Percentiles rank a stretch among this genome's conserved stretches.
Evolutionary conservation across 192 early-diverging fungal species (phyloP).

Genomic region (Dissophora globulifera): DNA sequence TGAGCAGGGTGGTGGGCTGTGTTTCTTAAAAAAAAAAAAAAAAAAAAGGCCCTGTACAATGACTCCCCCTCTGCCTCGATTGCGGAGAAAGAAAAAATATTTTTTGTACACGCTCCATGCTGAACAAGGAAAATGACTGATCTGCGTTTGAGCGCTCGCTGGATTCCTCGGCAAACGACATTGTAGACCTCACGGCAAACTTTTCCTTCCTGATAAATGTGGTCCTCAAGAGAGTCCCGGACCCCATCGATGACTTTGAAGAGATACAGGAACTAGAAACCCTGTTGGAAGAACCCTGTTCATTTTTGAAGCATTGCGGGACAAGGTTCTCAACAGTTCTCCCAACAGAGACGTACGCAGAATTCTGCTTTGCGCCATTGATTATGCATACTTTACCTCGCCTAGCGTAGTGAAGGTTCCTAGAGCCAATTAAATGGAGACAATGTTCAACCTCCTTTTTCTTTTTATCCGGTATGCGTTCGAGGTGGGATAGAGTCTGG

Average conservation of each 20-base stretch:
- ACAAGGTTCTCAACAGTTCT: slow-evolving; percentile 4
- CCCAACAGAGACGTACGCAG: slow-evolving; percentile 14
- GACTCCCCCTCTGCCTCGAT: too few species aligned
- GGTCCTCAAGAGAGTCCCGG: slow-evolving; percentile 3
- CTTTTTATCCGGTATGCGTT: slow-evolving; percentile 23
- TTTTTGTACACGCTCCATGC: too few species aligned
- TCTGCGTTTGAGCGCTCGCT: too few species aligned
- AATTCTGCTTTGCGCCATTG: slow-evolving; percentile 4
- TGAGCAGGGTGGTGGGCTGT: too few species aligned
- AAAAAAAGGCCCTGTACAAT: too few species aligned
- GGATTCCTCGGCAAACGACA: slow-evolving; percentile 9
- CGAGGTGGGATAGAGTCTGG: slow-evolving; percentile 8
- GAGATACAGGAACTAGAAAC: slow-evolving; percentile 4
- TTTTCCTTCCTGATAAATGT: slow-evolving; percentile 1
- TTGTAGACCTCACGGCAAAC: slow-evolving; percentile 8
- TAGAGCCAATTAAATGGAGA: slow-evolving; percentile 1
- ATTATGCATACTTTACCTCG: background rate
- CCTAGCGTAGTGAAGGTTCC: slow-evolving; percentile 5
- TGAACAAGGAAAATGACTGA: too few species aligned
- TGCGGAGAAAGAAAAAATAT: too few species aligned
- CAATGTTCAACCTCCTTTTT: slow-evolving; percentile 24
- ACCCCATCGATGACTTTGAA: background rate
- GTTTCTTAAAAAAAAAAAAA: too few species aligned
- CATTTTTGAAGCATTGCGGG: slow-evolving; percentile 11
- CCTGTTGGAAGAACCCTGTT: background rate